phyloP scores from a whole-genome alignment of 1,284 basidiomycete species.

The Marasmius sp. region DNA sequence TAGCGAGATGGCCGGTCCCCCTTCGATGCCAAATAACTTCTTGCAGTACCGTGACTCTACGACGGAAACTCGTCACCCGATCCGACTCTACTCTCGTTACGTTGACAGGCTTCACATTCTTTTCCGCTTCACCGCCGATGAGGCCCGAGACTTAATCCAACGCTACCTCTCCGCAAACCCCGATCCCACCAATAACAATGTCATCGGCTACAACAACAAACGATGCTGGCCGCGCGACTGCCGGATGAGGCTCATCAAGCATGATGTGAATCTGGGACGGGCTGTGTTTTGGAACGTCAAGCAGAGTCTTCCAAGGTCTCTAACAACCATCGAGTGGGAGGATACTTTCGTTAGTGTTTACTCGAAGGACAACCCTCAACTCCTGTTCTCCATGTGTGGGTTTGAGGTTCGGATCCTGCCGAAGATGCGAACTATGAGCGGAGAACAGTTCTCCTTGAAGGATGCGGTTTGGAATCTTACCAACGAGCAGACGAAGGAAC shows the following conservation, averaged over 20 bases:
- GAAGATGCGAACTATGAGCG: slow-evolving; percentile 91
- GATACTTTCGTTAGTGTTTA: slow-evolving; percentile 96
- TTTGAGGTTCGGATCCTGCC: slow-evolving; percentile 98
- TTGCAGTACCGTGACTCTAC: slow-evolving; percentile 91
- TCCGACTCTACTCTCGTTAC: slow-evolving; percentile 93
- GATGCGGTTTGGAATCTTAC: slow-evolving; percentile 98
- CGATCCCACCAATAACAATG: slow-evolving; percentile 98
- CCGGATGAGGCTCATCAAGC: slow-evolving; percentile 98
- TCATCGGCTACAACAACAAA: slow-evolving; percentile 99
- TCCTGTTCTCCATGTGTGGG: slow-evolving; percentile 97
- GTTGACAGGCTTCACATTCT: slow-evolving; percentile 92
- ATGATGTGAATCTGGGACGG: slow-evolving; percentile 97
- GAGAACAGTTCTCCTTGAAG: slow-evolving; percentile 94
- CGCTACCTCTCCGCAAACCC: slow-evolving; percentile 96
- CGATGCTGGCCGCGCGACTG: slow-evolving; percentile 98
- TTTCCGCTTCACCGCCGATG: slow-evolving; percentile 98
- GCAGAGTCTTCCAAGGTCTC: slow-evolving; percentile 91
- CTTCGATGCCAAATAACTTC: slow-evolving; percentile 95
- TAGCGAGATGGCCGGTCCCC: slow-evolving; percentile 96
- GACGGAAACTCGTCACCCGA: slow-evolving; percentile 92
- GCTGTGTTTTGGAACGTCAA: slow-evolving; percentile 99
- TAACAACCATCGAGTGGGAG: slow-evolving; percentile 99
- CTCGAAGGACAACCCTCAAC: slow-evolving; percentile 96
- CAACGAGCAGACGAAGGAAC: slow-evolving; percentile 94
- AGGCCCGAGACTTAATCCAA: slow-evolving; percentile 96